Conservation (phyloP, 345 rosid genomes). For the Clarkia xantiana region DNA sequence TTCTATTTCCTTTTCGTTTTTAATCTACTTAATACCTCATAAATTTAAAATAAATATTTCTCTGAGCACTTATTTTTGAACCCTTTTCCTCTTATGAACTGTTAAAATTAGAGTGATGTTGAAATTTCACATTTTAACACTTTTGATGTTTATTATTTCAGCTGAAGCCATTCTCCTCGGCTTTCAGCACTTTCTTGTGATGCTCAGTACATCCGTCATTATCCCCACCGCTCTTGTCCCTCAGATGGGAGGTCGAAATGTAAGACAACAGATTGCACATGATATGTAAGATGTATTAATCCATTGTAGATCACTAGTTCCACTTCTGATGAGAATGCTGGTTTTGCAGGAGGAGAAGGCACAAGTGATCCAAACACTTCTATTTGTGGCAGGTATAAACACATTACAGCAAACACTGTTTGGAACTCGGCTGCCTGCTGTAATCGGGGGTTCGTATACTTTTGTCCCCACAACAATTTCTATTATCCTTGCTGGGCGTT, state of each 20-base stretch:
- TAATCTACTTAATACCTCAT: no score
- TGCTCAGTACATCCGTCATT: conserved; percentile 86
- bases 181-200: conserved; percentile 91
- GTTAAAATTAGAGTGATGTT: conserved; percentile 1
- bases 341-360: conserved; percentile 82
- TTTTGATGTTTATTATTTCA: conserved; percentile 20
- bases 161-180: conserved; percentile 96
- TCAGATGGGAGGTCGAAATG: conserved; percentile 99
- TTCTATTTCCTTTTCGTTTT: no score
- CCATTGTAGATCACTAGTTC: not conserved
- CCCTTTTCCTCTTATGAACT: not conserved
- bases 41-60: no score
- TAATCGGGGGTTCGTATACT: conserved; percentile 87
- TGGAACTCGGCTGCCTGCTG: conserved; percentile 87
- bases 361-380: conserved; percentile 82
- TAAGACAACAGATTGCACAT: conserved; percentile 15
- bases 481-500: conserved; percentile 85
- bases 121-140: not conserved
- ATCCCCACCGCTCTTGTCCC: conserved; percentile 96
- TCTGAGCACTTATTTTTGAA: not conserved
- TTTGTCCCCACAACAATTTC: conserved; percentile 95
- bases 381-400: conserved; percentile 96
- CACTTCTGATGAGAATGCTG: not conserved
- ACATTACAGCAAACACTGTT: conserved; percentile 68
- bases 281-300: not conserved